phyloP scores from a whole-genome alignment of 352 stramenopile genomes.

The Phytopythium sindhum region DNA sequence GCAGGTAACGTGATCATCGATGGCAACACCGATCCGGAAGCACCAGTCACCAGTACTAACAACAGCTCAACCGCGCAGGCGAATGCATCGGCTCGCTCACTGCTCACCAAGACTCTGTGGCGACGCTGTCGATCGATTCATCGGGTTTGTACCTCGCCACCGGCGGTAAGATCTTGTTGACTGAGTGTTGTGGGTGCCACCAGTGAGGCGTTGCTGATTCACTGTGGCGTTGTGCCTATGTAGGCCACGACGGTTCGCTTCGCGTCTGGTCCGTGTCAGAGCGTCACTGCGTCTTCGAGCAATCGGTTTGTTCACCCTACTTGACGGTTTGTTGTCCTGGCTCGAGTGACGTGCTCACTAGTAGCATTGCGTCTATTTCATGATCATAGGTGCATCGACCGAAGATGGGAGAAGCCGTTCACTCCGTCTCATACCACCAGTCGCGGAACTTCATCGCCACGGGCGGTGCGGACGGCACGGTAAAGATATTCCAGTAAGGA shows the following conservation, averaged over 20 bases:
- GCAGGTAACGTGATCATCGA: conserved; percentile 25
- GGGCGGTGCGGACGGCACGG: conserved; percentile 71
- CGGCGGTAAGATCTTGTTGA: conserved; percentile 34
- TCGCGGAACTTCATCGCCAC: conserved; percentile 82
- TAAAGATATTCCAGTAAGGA: conserved; percentile 87
- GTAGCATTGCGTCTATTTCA: conserved; percentile 3
- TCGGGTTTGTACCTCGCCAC: conserved; percentile 72
- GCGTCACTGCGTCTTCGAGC: conserved; percentile 84
- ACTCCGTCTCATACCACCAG: conserved; percentile 73
- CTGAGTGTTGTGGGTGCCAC: not conserved
- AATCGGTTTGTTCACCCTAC: conserved; percentile 41
- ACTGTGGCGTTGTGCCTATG: conserved; percentile 2
- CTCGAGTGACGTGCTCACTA: not conserved
- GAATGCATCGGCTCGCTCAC: conserved; percentile 75
- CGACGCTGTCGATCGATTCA: conserved; percentile 75
- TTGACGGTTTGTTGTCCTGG: too few species aligned
- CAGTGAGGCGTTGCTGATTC: conserved; percentile 2
- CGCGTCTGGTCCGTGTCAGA: conserved; percentile 81
- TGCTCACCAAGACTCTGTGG: conserved; percentile 80
- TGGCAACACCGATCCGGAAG: not conserved
- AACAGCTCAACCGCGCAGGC: conserved; percentile 13
- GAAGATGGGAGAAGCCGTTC: conserved; percentile 78
- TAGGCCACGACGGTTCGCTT: conserved; percentile 81
- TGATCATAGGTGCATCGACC: conserved; percentile 59
- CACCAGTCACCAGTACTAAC: not conserved